A percentile compares a stretch with the other conserved stretches of the same genome.
These are phyloP conservation scores for Thielaviopsis punctulata DNA, from an alignment of 2,329 filamentous ascomycete genomes.

Conservation along the genomic window DNA sequence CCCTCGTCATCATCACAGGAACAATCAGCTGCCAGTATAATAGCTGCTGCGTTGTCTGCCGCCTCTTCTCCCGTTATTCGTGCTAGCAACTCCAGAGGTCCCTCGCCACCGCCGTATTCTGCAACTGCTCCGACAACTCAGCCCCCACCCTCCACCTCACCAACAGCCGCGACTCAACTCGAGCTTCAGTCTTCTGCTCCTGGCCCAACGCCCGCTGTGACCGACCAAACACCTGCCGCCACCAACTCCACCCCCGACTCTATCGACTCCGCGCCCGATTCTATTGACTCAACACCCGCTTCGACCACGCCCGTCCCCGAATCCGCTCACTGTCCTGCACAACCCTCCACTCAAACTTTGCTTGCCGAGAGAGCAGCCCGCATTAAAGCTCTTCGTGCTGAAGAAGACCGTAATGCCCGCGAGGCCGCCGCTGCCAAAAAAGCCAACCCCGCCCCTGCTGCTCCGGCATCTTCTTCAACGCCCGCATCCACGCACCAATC, in stretches of 20 bases:
- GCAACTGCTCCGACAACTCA: constrained; percentile 6
- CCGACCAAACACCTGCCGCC: constrained; percentile 8
- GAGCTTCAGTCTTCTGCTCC: background rate
- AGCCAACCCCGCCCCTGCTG: constrained; percentile 20
- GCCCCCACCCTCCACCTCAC: constrained; percentile 10
- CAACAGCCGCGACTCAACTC: constrained; percentile 4
- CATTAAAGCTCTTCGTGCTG: constrained; percentile 23
- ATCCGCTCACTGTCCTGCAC: background rate
- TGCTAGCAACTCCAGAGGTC: constrained; percentile 10
- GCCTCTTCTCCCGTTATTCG: constrained; percentile 12
- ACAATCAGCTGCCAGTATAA: constrained; percentile 10
- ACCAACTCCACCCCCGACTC: constrained; percentile 13
- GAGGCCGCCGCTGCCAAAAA: constrained; percentile 13
- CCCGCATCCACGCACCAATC: constrained; percentile 16
- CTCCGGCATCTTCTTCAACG: constrained; percentile 15
- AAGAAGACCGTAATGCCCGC: constrained; percentile 3
- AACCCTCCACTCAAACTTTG: constrained; percentile 18
- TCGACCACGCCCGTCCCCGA: constrained; percentile 13
- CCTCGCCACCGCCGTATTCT: constrained; percentile 12
- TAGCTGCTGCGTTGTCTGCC: constrained; percentile 12
- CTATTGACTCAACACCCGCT: too few species aligned
- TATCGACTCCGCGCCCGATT: too few species aligned
- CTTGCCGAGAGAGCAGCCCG: constrained; percentile 34
- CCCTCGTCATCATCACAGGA: constrained; percentile 6
- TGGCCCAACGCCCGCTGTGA: too few species aligned